These are phyloP conservation scores for Porodaedalea pini DNA, from an alignment of 1,284 basidiomycete species.

Conservation along the genomic window DNA sequence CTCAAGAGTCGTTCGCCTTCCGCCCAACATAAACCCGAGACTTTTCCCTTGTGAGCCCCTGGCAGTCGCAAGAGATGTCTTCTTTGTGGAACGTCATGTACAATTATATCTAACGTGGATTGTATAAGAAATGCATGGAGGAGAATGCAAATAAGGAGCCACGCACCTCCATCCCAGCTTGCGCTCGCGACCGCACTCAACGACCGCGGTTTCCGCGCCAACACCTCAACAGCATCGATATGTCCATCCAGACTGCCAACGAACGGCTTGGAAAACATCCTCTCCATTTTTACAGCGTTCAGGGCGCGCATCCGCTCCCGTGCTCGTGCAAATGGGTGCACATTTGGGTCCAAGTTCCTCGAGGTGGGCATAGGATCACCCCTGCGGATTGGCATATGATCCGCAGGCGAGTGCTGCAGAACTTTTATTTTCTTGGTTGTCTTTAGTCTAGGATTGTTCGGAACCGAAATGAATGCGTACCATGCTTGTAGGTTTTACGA, in stretches of 20 bases:
- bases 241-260: conserved; percentile 90
- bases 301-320: conserved; percentile 92
- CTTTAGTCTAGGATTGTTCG: neutral
- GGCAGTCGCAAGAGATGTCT: conserved; percentile 67
- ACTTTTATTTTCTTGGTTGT: conserved; percentile 77
- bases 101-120: conserved; percentile 63
- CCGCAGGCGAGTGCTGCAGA: conserved; percentile 77
- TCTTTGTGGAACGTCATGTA: conserved; percentile 81
- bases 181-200: conserved; percentile 87
- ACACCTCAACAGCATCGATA: conserved; percentile 90
- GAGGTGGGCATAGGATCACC: conserved; percentile 86
- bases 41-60: conserved; percentile 88
- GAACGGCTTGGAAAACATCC: conserved; percentile 97
- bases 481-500: neutral
- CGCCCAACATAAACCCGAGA: conserved; percentile 79
- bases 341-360: conserved; percentile 88
- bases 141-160: conserved; percentile 23
- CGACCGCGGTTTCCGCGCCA: conserved; percentile 76
- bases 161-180: conserved; percentile 90
- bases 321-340: conserved; percentile 92
- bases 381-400: conserved; percentile 65
- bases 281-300: conserved; percentile 94
- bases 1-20: conserved; percentile 74
- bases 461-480: neutral
- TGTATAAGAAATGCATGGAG: neutral